Conservation (phyloP, 2,329 filamentous ascomycete species). For the Scytalidium sp. region DNA sequence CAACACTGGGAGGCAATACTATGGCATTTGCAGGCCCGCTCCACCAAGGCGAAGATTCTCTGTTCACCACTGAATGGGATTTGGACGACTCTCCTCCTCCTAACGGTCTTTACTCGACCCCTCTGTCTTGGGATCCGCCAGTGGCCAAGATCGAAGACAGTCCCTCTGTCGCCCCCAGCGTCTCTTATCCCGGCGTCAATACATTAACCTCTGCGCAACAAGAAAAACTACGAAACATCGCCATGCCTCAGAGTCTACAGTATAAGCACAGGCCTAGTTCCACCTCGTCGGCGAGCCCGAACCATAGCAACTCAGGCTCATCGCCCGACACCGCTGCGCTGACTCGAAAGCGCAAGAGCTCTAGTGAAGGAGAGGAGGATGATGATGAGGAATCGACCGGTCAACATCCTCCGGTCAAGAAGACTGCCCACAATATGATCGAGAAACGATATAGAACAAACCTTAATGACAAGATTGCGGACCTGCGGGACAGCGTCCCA, state of each 20-base stretch:
- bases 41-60: conserved; percentile 21
- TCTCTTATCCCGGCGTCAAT: conserved; percentile 26
- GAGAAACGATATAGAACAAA: conserved; percentile 97
- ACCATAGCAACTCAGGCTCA: conserved; percentile 45
- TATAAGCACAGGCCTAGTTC: conserved; percentile 59
- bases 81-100: conserved; percentile 23
- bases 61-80: conserved; percentile 24
- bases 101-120: conserved; percentile 27
- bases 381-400: conserved; percentile 59
- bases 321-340: conserved; percentile 57
- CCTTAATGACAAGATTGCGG: conserved; percentile 94
- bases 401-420: conserved; percentile 65
- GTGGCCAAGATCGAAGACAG: conserved; percentile 15
- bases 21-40: conserved; percentile 20
- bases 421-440: conserved; percentile 97
- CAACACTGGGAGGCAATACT: conserved; percentile 6
- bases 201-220: conserved; percentile 56
- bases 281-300: conserved; percentile 34
- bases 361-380: conserved; percentile 52
- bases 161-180: conserved; percentile 10
- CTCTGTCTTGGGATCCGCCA: conserved; percentile 28
- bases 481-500: conserved; percentile 86
- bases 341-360: conserved; percentile 68
- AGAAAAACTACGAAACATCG: conserved; percentile 59
- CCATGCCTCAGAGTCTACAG: conserved; percentile 61